Base-by-base conservation (phyloP, 1,284 basidiomycete genomes). In the Psilocybe mexicana region DNA sequence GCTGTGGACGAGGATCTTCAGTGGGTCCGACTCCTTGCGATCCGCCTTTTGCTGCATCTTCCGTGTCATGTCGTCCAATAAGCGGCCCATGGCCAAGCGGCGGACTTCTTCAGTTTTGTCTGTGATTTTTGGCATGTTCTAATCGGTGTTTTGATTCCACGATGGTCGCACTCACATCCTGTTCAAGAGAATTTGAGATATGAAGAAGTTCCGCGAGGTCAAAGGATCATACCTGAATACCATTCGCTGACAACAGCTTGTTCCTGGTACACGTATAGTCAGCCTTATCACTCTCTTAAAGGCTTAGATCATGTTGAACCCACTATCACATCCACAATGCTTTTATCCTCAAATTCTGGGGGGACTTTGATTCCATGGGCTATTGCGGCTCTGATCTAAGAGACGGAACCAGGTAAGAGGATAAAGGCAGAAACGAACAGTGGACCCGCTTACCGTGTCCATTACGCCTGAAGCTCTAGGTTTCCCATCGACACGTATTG, bases 401-500 rank as follows among this genome's bases (percentile, higher is more conserved):
- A 40, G 23, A 47, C 40, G 30, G 26, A 12, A 12, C 24, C 24
- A 43, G 59, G 4, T 33, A 40, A 11, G 25, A 48, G 43, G 42
- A 35, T 11, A 52, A n/a, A n/a, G 30, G 11, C 24, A 4, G 14
- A 3, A 25, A 40, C 14, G 14, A 18, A 24, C 23, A 2, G 2
- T 14, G 2, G 6, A 1, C n/a, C 2, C 36, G 65, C 80, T 48
- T 58, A 88, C 86, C 0, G 91, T 93, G 69, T 93, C 92, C 62
- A 93, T 74, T n/a, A 94, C 79, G 4, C 91, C 92, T 14, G 86
- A 90, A 5, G 88, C 86, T 58, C 90, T 76, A 2, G 92, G 92
- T 63, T 83, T 86, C 0, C 90, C 90, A 61, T 93, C 90, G 2
- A 93, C 74, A 14, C 90, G 82, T 10, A 92, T 74, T 2, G 87